Percentiles rank a stretch among this genome's conserved stretches.
Conservation (phyloP, 1,284 basidiomycete genomes). For the Ustilago sp. region DNA sequence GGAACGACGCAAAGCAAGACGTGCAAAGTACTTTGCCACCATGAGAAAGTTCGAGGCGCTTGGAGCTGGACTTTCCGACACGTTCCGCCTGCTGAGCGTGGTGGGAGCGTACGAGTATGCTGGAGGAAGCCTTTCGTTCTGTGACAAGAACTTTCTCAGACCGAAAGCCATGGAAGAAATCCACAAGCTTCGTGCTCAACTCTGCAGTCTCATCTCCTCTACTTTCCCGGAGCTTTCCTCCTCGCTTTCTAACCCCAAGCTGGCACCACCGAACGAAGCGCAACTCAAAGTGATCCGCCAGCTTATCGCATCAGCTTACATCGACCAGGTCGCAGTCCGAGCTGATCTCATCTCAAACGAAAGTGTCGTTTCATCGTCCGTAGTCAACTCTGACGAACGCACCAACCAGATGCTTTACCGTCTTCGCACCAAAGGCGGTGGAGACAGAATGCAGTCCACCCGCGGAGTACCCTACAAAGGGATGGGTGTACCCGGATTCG, state of each 20-base stretch:
- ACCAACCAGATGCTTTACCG: slow-evolving; percentile 44
- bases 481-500: slow-evolving; percentile 80
- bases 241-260: slow-evolving; percentile 42
- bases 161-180: slow-evolving; percentile 99
- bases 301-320: slow-evolving; percentile 87
- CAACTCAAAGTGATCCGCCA: slow-evolving; percentile 92
- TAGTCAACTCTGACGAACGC: slow-evolving; percentile 23
- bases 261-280: slow-evolving; percentile 56
- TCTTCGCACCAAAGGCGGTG: slow-evolving; percentile 69
- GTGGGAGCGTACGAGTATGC: slow-evolving; percentile 96
- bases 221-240: slow-evolving; percentile 26
- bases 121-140: slow-evolving; percentile 81
- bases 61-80: slow-evolving; percentile 86
- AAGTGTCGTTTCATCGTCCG: slow-evolving; percentile 29
- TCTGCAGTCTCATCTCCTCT: slow-evolving; percentile 69
- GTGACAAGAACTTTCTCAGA: slow-evolving; percentile 88
- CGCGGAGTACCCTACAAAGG: slow-evolving; percentile 87
- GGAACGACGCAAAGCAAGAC: slow-evolving; percentile 77
- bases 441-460: slow-evolving; percentile 79
- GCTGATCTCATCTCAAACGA: slow-evolving; percentile 78
- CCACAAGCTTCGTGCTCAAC: slow-evolving; percentile 90
- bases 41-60: slow-evolving; percentile 80
- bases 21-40: slow-evolving; percentile 72
- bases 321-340: slow-evolving; percentile 94
- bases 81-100: slow-evolving; percentile 88